Evolutionary conservation across 1,284 basidiomycete species (phyloP).

Genomic region (Trametes polyzona): DNA sequence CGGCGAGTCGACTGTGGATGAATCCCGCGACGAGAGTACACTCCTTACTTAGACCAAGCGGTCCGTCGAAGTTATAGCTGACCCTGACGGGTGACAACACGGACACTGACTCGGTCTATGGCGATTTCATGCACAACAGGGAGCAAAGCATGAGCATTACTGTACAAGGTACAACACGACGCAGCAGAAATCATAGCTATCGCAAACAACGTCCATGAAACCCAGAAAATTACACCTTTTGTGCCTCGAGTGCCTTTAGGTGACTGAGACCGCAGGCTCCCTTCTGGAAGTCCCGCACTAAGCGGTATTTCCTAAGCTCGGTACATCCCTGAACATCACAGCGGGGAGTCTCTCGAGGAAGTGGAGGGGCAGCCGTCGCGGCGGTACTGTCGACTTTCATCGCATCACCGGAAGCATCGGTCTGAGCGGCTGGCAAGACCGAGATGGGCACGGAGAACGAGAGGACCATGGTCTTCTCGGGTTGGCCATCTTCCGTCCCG

Average conservation of each 20-base stretch:
- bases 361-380: slow-evolving; percentile 27
- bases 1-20: no score
- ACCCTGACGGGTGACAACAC: no score
- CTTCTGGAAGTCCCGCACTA: slow-evolving; percentile 49
- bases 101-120: no score
- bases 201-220: neutral
- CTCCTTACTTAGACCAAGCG: no score
- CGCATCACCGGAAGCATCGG: slow-evolving; percentile 1
- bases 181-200: neutral
- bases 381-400: slow-evolving; percentile 28
- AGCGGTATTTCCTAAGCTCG: slow-evolving; percentile 52
- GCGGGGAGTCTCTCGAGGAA: slow-evolving; percentile 9
- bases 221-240: slow-evolving; percentile 17
- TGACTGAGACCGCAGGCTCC: slow-evolving; percentile 63
- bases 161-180: neutral
- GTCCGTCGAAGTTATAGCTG: no score
- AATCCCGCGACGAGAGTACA: no score
- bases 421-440: slow-evolving; percentile 38
- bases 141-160: neutral
- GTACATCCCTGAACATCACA: slow-evolving; percentile 56
- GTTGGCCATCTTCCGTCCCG: slow-evolving; percentile 4
- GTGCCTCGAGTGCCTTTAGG: slow-evolving; percentile 53
- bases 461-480: slow-evolving; percentile 40
- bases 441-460: slow-evolving; percentile 58
- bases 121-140: no score